Percentiles rank a stretch among this genome's conserved stretches.
phyloP scores from a whole-genome alignment of 305 asterid genomes.

The Vinca major region DNA sequence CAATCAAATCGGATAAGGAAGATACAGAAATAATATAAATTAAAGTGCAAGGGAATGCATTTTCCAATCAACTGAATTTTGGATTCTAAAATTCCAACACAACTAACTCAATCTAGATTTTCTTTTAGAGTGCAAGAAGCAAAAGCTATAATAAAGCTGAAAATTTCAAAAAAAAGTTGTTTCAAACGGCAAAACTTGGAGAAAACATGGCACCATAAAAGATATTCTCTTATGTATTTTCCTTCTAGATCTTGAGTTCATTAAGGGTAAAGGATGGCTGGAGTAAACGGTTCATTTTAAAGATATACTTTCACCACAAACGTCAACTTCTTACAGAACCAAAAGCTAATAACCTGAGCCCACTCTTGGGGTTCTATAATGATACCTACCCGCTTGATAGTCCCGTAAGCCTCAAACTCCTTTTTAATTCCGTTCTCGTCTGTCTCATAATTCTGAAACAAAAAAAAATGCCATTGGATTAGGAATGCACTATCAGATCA shows the following conservation, averaged over 20 bases:
- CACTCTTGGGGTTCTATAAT: conserved; percentile 48
- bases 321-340: conserved; percentile 73
- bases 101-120: neutral
- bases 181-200: neutral
- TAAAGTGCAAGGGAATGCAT: neutral
- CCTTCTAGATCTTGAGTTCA: neutral
- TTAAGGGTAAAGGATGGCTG: neutral
- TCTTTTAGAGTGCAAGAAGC: neutral
- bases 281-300: neutral
- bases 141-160: neutral
- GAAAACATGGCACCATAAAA: neutral
- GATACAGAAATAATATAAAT: neutral
- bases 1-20: neutral
- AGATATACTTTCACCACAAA: conserved; percentile 18
- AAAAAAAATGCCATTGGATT: conserved; percentile 10
- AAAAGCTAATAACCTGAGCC: conserved; percentile 67
- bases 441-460: conserved; percentile 80
- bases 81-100: neutral
- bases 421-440: conserved; percentile 89
- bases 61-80: neutral
- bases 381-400: conserved; percentile 99
- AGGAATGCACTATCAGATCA: conserved; percentile 1
- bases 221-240: neutral
- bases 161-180: neutral
- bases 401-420: conserved; percentile 97